Percentiles rank a stretch among this genome's conserved stretches.
These are phyloP conservation scores for Canariomyces notabilis DNA, from an alignment of 2,329 filamentous ascomycete species.

Conservation along the genomic window DNA sequence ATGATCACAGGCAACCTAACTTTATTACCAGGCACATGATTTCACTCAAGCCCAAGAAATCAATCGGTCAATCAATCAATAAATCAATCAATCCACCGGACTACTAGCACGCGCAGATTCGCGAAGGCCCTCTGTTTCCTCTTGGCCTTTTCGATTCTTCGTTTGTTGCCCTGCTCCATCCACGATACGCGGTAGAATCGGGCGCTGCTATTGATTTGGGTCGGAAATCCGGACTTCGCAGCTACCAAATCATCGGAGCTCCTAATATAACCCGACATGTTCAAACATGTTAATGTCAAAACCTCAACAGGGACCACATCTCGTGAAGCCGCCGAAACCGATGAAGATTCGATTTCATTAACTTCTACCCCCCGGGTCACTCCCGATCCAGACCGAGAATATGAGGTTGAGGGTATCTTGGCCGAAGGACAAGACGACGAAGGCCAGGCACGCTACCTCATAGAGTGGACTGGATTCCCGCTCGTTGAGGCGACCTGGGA, in stretches of 20 bases:
- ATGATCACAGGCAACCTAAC: too few relatives aligned
- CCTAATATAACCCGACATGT: constrained; percentile 9
- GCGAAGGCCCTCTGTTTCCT: too few relatives aligned
- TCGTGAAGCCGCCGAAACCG: constrained; percentile 22
- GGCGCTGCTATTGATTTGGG: background rate
- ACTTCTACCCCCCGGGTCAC: constrained; percentile 43
- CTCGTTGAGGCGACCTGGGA: constrained; percentile 55
- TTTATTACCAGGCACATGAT: too few relatives aligned
- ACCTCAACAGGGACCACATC: constrained; percentile 1
- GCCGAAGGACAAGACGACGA: constrained; percentile 35
- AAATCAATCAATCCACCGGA: too few relatives aligned
- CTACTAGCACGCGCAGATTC: too few relatives aligned
- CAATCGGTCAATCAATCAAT: too few relatives aligned
- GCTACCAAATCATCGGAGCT: too few relatives aligned
- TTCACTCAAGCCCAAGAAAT: too few relatives aligned
- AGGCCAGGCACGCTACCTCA: constrained; percentile 46
- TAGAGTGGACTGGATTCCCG: constrained; percentile 60
- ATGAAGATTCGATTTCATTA: constrained; percentile 51
- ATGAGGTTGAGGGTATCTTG: constrained; percentile 50
- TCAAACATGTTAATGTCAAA: constrained; percentile 5
- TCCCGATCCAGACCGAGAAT: constrained; percentile 45
- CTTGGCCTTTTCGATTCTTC: too few relatives aligned
- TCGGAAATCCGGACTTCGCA: background rate
- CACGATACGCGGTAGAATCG: too few relatives aligned
- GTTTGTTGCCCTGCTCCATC: too few relatives aligned